Evolutionary conservation across 2,329 filamentous ascomycete species (phyloP), one percentile per base, ranked within the genome.

Genomic region (Monilinia fructicola): DNA sequence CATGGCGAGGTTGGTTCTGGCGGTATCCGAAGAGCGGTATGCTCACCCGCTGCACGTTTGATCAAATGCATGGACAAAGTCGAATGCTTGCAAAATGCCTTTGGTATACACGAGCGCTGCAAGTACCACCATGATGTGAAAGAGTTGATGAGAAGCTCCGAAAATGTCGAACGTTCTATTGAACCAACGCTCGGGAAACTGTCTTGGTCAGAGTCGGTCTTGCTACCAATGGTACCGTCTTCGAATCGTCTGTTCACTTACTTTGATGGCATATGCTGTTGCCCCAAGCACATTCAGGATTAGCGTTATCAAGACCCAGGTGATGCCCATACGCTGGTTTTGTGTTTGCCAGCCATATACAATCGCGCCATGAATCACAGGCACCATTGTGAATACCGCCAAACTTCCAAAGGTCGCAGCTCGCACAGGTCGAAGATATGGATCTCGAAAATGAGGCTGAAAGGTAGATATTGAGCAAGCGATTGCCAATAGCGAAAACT

Each of bases 61-160:
- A 18, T 54, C 55, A 38, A 64, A 40, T 52, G 66, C 59, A 65
- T 78, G 76, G 28, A 73, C 69, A 67, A 75, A 77, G 64, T 79
- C 75, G 67, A 79, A 80, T 28, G 77, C 76, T 69, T 73, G 72
- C 38, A 79, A 50, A 44, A 81, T 74, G 12, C 76, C 79, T 56
- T 72, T 70, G 23, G 75, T 75, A 60, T 78, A 78, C 4, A 76
- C 73, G 21, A 81, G 66, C 0, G 77, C 78, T 2, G 80, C 82
- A 14, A 78, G 72, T 23, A 83, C 72, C 18, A 83, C 81, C 68
- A 79, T 75, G 2, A 82, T 68, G 67, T 84, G 82, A 74, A 84
- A 80, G 28, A 82, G 72, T 72, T 84, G 80, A 71, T 84, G 82
- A 65, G 79, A 82, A 1, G 79, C 77, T 1, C 81, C 81, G 26